Evolutionary conservation across 345 rosid species (phyloP), one percentile per base, ranked within the genome.

Genomic region (Cardamine resedifolia): DNA sequence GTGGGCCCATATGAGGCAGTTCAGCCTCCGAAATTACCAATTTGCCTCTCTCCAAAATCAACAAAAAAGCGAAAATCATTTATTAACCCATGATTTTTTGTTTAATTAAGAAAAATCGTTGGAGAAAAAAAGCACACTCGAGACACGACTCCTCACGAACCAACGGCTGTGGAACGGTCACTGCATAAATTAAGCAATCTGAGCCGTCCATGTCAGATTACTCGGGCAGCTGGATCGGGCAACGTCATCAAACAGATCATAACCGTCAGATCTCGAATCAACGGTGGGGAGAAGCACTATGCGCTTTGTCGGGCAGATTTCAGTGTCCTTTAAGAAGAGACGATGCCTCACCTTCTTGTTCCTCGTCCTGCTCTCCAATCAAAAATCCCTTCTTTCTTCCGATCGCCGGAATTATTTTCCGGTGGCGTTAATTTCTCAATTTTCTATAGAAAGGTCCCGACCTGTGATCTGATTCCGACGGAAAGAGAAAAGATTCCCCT

Each of bases 291-390:
- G 4, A 33, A 10, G 9, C 18, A 56, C 50, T 0, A 57, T 27
- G 18, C 12, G 3, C 50, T 51, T 47, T 63, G 0, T 10, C 79
- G 75, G 79, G 75, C 71, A 76, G 76, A 49, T 65, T 36, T 30
- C 70, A 39, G 49, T 64, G 27, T 28, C 75, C 76, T 76, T 76
- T 76, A 76, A 76, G 72, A 57, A 57, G 80, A 76, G 76, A 49
- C 45, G 65, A 61, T 76, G 60, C 66, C 59, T 56, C 75, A 5
- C 71, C 75, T 21, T 57, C 38, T 64, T 70, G 6, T 53, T 63
- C 66, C 71, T 63, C 79, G 70, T 62, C 15, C 74, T 61, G 23
- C 51, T 27, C 70, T 43, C 58, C 5, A 39, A 28, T 47, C 73
- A 58, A 8, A 9, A 60, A 7, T 24, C 9, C 24, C 5, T 15